These are phyloP conservation scores for Whalleya microplaca DNA, from an alignment of 2,329 filamentous ascomycete species.

Conservation along the genomic window DNA sequence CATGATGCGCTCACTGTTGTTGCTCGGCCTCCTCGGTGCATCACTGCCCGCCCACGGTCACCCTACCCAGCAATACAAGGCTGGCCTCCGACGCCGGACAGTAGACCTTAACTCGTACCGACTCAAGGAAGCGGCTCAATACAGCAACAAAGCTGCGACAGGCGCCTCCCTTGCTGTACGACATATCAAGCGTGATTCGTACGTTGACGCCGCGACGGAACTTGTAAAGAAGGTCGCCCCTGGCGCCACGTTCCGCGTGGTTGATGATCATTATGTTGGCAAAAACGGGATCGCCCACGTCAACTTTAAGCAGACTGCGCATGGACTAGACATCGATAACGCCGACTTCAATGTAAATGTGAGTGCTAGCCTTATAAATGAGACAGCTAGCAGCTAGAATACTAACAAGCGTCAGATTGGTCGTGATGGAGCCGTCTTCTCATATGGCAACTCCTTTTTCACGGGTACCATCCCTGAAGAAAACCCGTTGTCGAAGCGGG, in stretches of 20 bases:
- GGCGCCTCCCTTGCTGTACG: conserved; percentile 28
- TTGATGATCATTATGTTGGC: conserved; percentile 58
- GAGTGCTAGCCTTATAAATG: conserved; percentile 32
- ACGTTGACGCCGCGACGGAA: conserved; percentile 49
- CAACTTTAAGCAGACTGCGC: conserved; percentile 61
- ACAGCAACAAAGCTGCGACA: conserved; percentile 36
- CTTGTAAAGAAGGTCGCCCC: conserved; percentile 45
- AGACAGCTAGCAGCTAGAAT: not conserved
- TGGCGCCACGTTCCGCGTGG: conserved; percentile 51
- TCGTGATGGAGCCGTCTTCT: conserved; percentile 58
- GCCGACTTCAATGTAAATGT: conserved; percentile 65
- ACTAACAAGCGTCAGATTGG: conserved; percentile 44
- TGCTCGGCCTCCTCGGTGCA: conserved; percentile 40
- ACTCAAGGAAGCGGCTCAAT: conserved; percentile 34
- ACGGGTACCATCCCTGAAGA: conserved; percentile 47
- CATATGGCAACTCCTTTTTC: conserved; percentile 55
- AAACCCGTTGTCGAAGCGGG: conserved; percentile 45
- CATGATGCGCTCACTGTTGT: conserved; percentile 37
- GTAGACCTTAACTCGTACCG: conserved; percentile 41
- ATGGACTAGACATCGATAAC: conserved; percentile 63
- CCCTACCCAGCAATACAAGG: conserved; percentile 29
- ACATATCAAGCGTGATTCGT: conserved; percentile 39
- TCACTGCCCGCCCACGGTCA: conserved; percentile 35
- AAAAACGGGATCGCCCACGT: conserved; percentile 60
- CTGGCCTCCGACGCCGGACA: conserved; percentile 36